Evolutionary conservation across 2,329 filamentous ascomycete genomes (phyloP), one percentile per base, ranked within the genome.

Genomic region (Hypoxylon sp.): DNA sequence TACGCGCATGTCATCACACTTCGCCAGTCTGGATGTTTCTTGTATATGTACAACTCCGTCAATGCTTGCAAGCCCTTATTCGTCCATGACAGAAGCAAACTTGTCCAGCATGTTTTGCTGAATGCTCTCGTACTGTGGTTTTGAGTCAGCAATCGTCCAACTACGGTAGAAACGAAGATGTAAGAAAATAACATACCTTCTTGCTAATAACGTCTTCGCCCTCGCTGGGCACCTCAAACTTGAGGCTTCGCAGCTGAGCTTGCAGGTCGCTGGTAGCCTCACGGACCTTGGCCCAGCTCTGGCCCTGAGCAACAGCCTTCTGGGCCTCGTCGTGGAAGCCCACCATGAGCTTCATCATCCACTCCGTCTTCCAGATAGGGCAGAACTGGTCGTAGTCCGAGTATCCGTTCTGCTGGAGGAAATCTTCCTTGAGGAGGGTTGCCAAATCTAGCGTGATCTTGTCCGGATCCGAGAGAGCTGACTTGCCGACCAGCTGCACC

Each of bases 271-370:
- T 81, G 10, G 95, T 99, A 27, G 90, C 87, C 70, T 99, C 95
- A 67, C 94, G 88, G 52, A 99, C 89, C 85, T 96, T 97, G 73
- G 82, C 81, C 95, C 95, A 99, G 77, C 81, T 89, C 78, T 94
- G 90, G 60, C 95, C 95, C 76, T 97, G 92, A 4, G 90, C 84
- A 72, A 99, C 85, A 5, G 92, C 92, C 85, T 97, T 98, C 76
- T 98, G 94, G 20, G 92, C 88, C 81, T 99, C 95, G 71, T 99
- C 96, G 75, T 97, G 92, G 85, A 94, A 99, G 56, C 89, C 91
- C 83, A 99, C 91, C 88, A 99, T 98, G 64, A 92, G 89, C 85
- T 96, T 97, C 95, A 99, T 99, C 95, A 99, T 98, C 89, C 95
- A 99, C 76, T 96, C 90, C 0, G 95, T 99, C 88, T 99, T 99